Conservation (phyloP, 208 protist species). For the Herpetomonas samuelpessoai region DNA sequence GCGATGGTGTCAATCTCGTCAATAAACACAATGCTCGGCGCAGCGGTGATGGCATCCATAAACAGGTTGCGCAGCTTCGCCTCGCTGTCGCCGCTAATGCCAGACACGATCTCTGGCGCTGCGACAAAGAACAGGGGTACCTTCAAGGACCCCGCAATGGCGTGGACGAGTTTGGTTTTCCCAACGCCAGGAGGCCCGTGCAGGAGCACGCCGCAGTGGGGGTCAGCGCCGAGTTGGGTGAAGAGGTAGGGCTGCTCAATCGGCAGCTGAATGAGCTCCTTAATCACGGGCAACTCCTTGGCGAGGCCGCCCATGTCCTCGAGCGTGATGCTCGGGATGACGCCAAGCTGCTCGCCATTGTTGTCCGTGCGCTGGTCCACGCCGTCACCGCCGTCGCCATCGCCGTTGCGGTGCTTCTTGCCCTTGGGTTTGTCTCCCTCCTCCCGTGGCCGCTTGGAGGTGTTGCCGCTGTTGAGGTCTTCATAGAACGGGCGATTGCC, state of each 20-base stretch:
- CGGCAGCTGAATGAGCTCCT: conserved; percentile 95
- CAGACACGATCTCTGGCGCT: conserved; percentile 96
- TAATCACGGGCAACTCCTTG: conserved; percentile 90
- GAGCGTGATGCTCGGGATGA: conserved; percentile 83
- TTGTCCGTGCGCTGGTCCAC: conserved; percentile 18
- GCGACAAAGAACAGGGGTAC: conserved; percentile 95
- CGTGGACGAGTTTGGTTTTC: conserved; percentile 95
- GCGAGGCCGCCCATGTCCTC: conserved; percentile 92
- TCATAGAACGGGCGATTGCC: conserved; percentile 18
- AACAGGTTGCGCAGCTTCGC: conserved; percentile 97
- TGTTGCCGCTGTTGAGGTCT: conserved; percentile 3
- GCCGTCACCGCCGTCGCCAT: conserved; percentile 16
- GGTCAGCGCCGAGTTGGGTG: conserved; percentile 93
- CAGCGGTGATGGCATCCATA: conserved; percentile 86
- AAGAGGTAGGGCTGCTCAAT: conserved; percentile 95
- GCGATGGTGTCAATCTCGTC: conserved; percentile 99
- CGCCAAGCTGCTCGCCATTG: conserved; percentile 36
- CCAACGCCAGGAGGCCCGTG: conserved; percentile 97
- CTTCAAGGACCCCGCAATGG: conserved; percentile 93
- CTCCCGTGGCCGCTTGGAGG: conserved; percentile 25
- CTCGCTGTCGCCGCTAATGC: conserved; percentile 99
- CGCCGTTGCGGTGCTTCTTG: conserved; percentile 12
- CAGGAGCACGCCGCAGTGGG: conserved; percentile 94
- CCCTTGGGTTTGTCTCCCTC: conserved; percentile 10
- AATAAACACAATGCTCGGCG: conserved; percentile 98